Conservation (phyloP, 257 asterid species). For the Rhazya stricta region DNA sequence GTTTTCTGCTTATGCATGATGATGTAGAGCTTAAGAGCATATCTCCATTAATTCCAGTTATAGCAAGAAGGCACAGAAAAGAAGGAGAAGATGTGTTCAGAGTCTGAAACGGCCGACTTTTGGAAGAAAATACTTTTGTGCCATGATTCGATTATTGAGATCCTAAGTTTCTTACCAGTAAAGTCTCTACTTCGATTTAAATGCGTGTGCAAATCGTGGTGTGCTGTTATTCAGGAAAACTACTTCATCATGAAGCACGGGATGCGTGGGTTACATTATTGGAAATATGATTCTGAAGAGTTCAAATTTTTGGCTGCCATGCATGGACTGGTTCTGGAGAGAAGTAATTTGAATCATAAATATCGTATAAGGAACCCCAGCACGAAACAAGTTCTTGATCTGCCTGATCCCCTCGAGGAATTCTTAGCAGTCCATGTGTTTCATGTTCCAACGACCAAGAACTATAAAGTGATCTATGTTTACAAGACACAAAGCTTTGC, state of each 20-base stretch:
- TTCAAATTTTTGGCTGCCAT: neutral
- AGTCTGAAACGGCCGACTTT: neutral
- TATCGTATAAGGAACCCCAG: conserved; percentile 8
- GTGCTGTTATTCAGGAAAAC: neutral
- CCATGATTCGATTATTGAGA: neutral
- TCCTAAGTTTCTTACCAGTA: neutral
- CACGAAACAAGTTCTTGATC: neutral
- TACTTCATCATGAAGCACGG: conserved; percentile 4
- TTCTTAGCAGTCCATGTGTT: neutral
- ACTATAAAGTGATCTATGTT: conserved; percentile 1
- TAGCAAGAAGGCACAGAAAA: neutral
- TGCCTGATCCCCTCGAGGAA: neutral
- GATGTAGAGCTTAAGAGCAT: no score
- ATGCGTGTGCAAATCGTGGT: conserved; percentile 7
- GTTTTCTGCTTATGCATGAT: no score
- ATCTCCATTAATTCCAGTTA: neutral
- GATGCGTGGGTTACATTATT: neutral
- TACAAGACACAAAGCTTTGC: neutral
- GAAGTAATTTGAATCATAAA: neutral
- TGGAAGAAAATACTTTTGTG: no score
- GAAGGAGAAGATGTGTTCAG: neutral
- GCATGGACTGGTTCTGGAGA: neutral
- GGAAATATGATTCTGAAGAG: neutral
- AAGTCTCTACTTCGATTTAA: neutral
- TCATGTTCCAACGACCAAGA: neutral